Evolutionary conservation across 2,329 filamentous ascomycete species (phyloP).

Genomic region (Trichoderma sp.): DNA sequence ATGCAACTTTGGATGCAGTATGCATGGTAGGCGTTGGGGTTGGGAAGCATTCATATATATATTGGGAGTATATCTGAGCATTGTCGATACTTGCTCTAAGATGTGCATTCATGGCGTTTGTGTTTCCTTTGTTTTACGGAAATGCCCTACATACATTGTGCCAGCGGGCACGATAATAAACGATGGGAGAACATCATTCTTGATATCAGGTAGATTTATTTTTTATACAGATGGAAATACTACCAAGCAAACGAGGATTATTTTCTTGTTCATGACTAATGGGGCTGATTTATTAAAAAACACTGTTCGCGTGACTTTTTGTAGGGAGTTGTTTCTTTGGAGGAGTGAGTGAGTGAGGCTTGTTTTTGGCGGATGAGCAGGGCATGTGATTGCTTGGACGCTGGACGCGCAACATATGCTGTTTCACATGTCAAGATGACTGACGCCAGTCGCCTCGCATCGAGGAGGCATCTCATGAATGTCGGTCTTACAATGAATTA

Average conservation of each 20-base stretch:
- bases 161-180: not conserved
- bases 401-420: not conserved
- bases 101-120: conserved; percentile 2
- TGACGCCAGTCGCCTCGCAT: not conserved
- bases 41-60: conserved; percentile 9
- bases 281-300: not conserved
- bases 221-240: conserved; percentile 11
- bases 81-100: not conserved
- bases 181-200: not conserved
- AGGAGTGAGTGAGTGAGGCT: not conserved
- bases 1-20: conserved; percentile 15
- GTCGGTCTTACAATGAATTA: not conserved
- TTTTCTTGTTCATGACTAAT: not conserved
- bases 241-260: conserved; percentile 1
- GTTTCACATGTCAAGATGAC: not conserved
- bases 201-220: conserved; percentile 9
- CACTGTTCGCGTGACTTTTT: not conserved
- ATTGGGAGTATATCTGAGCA: conserved; percentile 2
- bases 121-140: not conserved
- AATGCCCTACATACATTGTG: not conserved
- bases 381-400: conserved; percentile 1
- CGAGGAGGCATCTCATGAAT: too few species aligned
- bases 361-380: not conserved
- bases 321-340: not conserved
- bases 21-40: conserved; percentile 19